phyloP scores from a whole-genome alignment of 345 rosid species.

The Hirschfeldia incana region DNA sequence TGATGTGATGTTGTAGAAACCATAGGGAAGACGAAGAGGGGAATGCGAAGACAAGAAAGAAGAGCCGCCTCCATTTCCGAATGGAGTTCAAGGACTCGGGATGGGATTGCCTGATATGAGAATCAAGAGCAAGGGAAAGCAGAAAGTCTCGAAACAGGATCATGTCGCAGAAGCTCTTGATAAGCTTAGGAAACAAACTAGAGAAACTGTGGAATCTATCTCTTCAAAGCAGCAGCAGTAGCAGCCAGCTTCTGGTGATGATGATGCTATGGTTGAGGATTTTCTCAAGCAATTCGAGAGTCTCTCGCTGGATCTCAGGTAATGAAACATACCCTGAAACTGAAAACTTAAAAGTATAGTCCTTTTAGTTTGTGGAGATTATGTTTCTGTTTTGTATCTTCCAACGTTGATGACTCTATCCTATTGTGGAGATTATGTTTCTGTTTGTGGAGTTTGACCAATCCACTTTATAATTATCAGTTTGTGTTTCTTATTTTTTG shows the following conservation, averaged over 20 bases:
- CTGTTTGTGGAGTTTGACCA: no score
- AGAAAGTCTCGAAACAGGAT: slow-evolving; percentile 56
- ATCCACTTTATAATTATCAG: no score
- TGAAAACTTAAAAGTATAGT: no score
- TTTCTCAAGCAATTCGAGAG: slow-evolving; percentile 95
- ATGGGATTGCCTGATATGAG: slow-evolving; percentile 92
- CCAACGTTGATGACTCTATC: neutral
- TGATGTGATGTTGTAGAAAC: slow-evolving; percentile 34
- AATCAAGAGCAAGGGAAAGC: slow-evolving; percentile 73
- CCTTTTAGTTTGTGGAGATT: neutral
- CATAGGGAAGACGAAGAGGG: slow-evolving; percentile 44
- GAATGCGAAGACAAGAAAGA: slow-evolving; percentile 25
- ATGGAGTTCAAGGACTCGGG: slow-evolving; percentile 81
- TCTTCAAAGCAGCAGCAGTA: slow-evolving; percentile 41
- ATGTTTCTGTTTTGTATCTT: neutral
- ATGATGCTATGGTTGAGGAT: slow-evolving; percentile 75
- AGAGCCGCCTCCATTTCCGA: slow-evolving; percentile 50
- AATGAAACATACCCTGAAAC: no score
- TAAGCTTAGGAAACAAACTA: slow-evolving; percentile 81
- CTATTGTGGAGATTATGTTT: slow-evolving; percentile 99
- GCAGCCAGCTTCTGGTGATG: slow-evolving; percentile 43
- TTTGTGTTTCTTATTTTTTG: no score
- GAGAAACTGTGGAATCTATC: slow-evolving; percentile 82
- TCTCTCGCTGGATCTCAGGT: slow-evolving; percentile 88
- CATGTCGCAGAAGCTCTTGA: slow-evolving; percentile 83